These are phyloP conservation scores for Tuber aestivum DNA, from an alignment of 495 filamentous ascomycete species.

Conservation along the genomic window DNA sequence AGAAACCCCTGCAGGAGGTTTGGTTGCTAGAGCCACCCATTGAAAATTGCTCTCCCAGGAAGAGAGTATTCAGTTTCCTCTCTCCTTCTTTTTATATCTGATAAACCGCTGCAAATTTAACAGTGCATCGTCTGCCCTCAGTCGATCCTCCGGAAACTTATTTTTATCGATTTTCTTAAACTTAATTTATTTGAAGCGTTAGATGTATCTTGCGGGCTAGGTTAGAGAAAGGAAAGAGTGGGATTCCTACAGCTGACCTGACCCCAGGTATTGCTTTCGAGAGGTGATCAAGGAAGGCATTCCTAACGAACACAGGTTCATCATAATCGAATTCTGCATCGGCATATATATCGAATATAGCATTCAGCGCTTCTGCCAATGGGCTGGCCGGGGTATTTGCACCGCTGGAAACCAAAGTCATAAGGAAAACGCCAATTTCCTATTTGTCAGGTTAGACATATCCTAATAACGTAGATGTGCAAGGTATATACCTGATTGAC, in stretches of 20 bases:
- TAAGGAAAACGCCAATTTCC: constrained; percentile 56
- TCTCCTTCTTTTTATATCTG: constrained; percentile 54
- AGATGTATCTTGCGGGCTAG: background rate
- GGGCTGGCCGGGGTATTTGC: constrained; percentile 50
- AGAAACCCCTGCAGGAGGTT: background rate
- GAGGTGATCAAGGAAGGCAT: constrained; percentile 55
- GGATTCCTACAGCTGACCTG: constrained; percentile 46
- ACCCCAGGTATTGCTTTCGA: constrained; percentile 50
- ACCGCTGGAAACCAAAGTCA: constrained; percentile 48
- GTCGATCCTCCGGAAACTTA: constrained; percentile 49
- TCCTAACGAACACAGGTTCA: constrained; percentile 56
- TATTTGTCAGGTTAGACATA: constrained; percentile 10
- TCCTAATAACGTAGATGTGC: background rate
- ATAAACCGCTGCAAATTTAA: constrained; percentile 57
- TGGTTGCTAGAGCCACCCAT: background rate
- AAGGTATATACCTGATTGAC: constrained; percentile 47
- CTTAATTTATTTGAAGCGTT: constrained; percentile 16
- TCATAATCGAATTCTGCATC: constrained; percentile 54
- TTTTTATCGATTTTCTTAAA: constrained; percentile 55
- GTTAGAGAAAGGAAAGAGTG: background rate
- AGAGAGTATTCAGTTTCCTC: background rate
- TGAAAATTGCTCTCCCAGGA: background rate
- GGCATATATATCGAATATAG: constrained; percentile 58
- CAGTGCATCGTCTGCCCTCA: constrained; percentile 53
- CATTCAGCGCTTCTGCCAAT: constrained; percentile 54